These are phyloP conservation scores for Ceratocystis alfenasii DNA, from an alignment of 2,329 filamentous ascomycete genomes.

Conservation along the genomic window DNA sequence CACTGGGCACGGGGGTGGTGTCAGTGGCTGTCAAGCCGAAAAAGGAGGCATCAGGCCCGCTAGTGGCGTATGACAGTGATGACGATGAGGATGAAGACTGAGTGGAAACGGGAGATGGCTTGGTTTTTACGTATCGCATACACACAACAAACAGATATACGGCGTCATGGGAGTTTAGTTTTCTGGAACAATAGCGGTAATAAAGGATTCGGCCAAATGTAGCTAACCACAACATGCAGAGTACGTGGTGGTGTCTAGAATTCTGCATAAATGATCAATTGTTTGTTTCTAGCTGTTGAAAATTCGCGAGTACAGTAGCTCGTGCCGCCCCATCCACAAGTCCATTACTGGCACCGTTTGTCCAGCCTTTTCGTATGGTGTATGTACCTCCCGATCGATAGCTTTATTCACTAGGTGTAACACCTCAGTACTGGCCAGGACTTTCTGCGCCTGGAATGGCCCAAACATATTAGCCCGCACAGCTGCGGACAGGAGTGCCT, in stretches of 20 bases:
- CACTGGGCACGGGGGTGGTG: constrained; percentile 50
- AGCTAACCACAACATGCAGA: constrained; percentile 24
- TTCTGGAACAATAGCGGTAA: constrained; percentile 1
- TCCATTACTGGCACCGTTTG: constrained; percentile 69
- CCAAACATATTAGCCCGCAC: constrained; percentile 68
- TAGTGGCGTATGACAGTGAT: constrained; percentile 85
- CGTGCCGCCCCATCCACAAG: constrained; percentile 71
- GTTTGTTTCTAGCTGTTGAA: constrained; percentile 56
- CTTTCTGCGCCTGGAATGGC: constrained; percentile 65
- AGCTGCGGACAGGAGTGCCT: constrained; percentile 63
- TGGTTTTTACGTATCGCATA: constrained; percentile 21
- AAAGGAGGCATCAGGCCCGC: constrained; percentile 48
- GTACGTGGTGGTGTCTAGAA: constrained; percentile 25
- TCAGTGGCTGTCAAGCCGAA: constrained; percentile 44
- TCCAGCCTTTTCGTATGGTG: constrained; percentile 52
- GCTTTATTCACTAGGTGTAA: constrained; percentile 45
- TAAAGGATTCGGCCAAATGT: neutral
- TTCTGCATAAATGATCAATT: neutral
- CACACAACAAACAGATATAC: constrained; percentile 12
- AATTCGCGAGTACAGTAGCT: constrained; percentile 72
- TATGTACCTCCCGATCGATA: constrained; percentile 49
- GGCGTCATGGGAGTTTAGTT: constrained; percentile 19
- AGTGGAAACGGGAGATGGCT: neutral
- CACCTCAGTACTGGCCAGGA: constrained; percentile 51
- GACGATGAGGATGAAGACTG: constrained; percentile 24